phyloP scores from a whole-genome alignment of 352 stramenopile genomes.

The Globisporangium splendens region DNA sequence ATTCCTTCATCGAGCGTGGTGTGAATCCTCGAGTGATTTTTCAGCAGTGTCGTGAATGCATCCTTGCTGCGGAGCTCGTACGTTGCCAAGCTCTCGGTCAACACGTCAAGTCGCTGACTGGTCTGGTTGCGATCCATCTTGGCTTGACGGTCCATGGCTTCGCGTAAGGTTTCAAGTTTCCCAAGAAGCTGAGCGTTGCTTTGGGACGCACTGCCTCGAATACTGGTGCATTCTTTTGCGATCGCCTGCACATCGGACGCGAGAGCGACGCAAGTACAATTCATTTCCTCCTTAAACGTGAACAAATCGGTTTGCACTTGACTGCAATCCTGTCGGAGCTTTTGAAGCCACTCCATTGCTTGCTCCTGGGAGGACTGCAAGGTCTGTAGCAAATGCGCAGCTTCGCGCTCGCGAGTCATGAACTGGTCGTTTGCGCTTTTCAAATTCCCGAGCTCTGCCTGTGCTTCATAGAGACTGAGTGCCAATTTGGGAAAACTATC shows the following conservation, averaged over 20 bases:
- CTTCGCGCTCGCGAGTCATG: constrained; percentile 40
- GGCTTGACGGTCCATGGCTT: constrained; percentile 39
- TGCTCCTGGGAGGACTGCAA: constrained; percentile 53
- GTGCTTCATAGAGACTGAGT: constrained; percentile 41
- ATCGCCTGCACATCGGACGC: constrained; percentile 46
- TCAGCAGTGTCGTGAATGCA: constrained; percentile 38
- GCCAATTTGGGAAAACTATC: constrained; percentile 51
- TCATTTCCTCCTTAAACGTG: constrained; percentile 32
- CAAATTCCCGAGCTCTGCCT: constrained; percentile 35
- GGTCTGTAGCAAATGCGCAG: constrained; percentile 30
- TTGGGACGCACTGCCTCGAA: constrained; percentile 33
- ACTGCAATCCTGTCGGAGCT: constrained; percentile 34
- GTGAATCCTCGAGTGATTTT: constrained; percentile 48
- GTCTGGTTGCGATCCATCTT: constrained; percentile 49
- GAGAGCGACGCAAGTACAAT: constrained; percentile 21
- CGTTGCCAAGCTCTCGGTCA: constrained; percentile 29
- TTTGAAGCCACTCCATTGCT: constrained; percentile 30
- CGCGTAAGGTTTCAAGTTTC: constrained; percentile 39
- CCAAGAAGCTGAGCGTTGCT: constrained; percentile 33
- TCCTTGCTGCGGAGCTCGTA: constrained; percentile 46
- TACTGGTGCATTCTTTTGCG: constrained; percentile 30
- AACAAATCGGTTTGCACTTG: constrained; percentile 39
- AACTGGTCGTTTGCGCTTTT: constrained; percentile 44
- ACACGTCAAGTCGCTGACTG: constrained; percentile 38
- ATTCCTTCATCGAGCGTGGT: constrained; percentile 55